phyloP scores from a whole-genome alignment of 768 basidiomycete genomes.

The Mycena crocata region DNA sequence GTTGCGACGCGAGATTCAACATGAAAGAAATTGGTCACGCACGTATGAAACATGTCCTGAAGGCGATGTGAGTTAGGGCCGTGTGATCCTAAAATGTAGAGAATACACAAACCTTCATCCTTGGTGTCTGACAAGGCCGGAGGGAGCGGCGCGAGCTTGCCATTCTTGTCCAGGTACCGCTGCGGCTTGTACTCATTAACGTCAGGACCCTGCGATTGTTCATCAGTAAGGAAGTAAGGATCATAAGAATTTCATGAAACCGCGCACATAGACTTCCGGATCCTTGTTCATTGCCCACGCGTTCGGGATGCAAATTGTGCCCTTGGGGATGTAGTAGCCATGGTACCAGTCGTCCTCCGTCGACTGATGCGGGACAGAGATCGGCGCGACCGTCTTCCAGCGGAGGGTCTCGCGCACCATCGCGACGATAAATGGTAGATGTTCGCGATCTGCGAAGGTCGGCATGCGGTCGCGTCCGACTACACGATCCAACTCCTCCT shows the following conservation, averaged over 20 bases:
- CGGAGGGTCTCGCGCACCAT: neutral
- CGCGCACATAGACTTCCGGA: slow-evolving; percentile 32
- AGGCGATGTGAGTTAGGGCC: too few species aligned
- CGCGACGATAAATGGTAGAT: neutral
- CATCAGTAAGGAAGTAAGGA: too few species aligned
- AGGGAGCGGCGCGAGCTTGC: neutral
- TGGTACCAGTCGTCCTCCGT: slow-evolving; percentile 38
- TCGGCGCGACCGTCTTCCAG: slow-evolving; percentile 33
- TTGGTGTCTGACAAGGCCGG: neutral
- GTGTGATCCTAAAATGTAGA: too few species aligned
- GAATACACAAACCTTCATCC: too few species aligned
- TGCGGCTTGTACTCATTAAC: slow-evolving; percentile 36
- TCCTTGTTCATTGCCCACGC: slow-evolving; percentile 41
- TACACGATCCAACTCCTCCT: slow-evolving; percentile 44
- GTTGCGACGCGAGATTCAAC: too few species aligned
- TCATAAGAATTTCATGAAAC: too few species aligned
- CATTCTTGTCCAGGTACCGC: neutral
- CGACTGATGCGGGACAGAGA: neutral
- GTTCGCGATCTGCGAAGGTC: slow-evolving; percentile 33
- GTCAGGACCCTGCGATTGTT: too few species aligned
- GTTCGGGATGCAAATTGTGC: slow-evolving; percentile 33
- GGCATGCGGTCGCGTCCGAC: slow-evolving; percentile 43
- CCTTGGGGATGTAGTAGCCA: slow-evolving; percentile 36
- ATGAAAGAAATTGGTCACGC: too few species aligned
- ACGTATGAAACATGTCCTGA: too few species aligned